These are phyloP conservation scores for Telopea speciosissima DNA, from an alignment of 177 flowering plant genomes.

Conservation along the genomic window DNA sequence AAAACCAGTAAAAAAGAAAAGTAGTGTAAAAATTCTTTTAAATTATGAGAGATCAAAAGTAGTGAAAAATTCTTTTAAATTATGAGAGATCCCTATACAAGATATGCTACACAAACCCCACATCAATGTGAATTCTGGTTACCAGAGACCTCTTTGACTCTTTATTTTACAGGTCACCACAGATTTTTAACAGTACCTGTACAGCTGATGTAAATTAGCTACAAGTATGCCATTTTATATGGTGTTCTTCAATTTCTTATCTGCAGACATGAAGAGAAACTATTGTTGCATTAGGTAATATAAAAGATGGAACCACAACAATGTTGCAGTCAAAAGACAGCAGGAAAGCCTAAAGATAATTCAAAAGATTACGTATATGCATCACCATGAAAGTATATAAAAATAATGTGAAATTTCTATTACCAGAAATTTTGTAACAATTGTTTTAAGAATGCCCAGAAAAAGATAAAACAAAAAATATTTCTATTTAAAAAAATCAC, in stretches of 20 bases:
- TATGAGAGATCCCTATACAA: slow-evolving; percentile 2
- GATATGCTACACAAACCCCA: slow-evolving; percentile 8
- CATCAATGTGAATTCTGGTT: neutral
- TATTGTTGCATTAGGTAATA: neutral
- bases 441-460: too few species aligned
- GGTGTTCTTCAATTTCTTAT: slow-evolving; percentile 6
- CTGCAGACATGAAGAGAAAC: slow-evolving; percentile 16
- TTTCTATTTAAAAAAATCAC: too few species aligned
- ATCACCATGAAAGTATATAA: too few species aligned
- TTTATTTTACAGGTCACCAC: neutral
- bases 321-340: neutral
- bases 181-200: neutral
- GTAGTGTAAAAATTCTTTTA: neutral
- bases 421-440: too few species aligned
- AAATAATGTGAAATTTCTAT: too few species aligned
- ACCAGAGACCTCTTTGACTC: neutral
- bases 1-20: too few species aligned
- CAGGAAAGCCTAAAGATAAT: too few species aligned
- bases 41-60: neutral
- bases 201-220: too few species aligned
- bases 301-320: neutral
- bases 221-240: slow-evolving; percentile 2
- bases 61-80: neutral
- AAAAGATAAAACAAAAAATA: too few species aligned
- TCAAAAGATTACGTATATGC: too few species aligned